A percentile compares a stretch with the other conserved stretches of the same genome.
Evolutionary conservation across 73 alveolate species (phyloP).

Genomic region (Paraurostyla sp.): DNA sequence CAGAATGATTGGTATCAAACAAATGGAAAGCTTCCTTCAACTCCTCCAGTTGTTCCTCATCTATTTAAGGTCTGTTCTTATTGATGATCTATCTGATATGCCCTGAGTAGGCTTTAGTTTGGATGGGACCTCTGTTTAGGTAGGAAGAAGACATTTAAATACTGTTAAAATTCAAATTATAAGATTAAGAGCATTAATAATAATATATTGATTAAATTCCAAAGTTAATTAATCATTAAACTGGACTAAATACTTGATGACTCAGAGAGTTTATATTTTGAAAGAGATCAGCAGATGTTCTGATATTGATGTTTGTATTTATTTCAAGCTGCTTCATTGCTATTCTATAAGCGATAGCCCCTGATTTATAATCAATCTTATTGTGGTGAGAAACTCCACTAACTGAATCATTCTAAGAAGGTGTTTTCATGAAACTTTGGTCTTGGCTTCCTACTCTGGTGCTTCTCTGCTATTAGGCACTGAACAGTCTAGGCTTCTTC

Average conservation of each 20-base stretch:
- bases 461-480: constrained; percentile 49
- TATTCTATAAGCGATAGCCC: constrained; percentile 47
- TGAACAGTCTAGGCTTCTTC: neutral
- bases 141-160: neutral
- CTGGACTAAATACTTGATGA: constrained; percentile 4
- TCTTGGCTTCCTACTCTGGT: too few relatives aligned
- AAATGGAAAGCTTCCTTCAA: constrained; percentile 89
- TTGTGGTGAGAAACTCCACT: neutral
- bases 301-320: neutral
- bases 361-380: constrained; percentile 3
- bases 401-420: constrained; percentile 4
- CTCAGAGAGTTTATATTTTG: constrained; percentile 26
- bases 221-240: too few relatives aligned
- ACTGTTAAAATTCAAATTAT: neutral
- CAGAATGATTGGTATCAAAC: constrained; percentile 89
- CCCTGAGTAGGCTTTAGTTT: constrained; percentile 54
- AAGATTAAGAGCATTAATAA: neutral
- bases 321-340: constrained; percentile 13
- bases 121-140: constrained; percentile 30
- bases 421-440: neutral
- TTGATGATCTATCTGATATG: constrained; percentile 56
- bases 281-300: constrained; percentile 5
- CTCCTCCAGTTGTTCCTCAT: constrained; percentile 85
- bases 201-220: too few relatives aligned
- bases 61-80: constrained; percentile 50